phyloP scores from a whole-genome alignment of 2,329 filamentous ascomycete genomes.

The Didymella sp. region DNA sequence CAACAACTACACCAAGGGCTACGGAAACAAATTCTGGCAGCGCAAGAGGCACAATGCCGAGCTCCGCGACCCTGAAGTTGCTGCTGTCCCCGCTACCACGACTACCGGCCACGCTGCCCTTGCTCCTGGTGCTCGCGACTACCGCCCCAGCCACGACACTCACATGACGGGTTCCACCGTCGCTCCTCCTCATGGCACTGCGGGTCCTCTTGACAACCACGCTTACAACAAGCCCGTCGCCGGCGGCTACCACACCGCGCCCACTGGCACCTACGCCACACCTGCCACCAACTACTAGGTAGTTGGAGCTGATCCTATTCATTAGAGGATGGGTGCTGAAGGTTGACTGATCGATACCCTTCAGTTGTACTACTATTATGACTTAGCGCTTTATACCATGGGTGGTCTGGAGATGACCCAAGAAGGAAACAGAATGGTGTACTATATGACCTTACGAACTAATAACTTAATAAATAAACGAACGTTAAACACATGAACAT shows the following conservation, averaged over 20 bases:
- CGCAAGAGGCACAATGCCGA: slow-evolving; percentile 48
- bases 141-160: slow-evolving; percentile 56
- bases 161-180: slow-evolving; percentile 60
- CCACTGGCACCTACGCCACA: slow-evolving; percentile 49
- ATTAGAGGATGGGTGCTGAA: background rate
- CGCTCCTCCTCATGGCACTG: slow-evolving; percentile 39
- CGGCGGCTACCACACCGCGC: slow-evolving; percentile 57
- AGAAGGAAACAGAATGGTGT: slow-evolving; percentile 5
- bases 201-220: slow-evolving; percentile 12
- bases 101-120: slow-evolving; percentile 27
- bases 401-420: background rate
- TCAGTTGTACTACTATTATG: slow-evolving; percentile 11
- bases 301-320: background rate
- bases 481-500: background rate
- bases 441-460: slow-evolving; percentile 22
- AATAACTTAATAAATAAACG: slow-evolving; percentile 18
- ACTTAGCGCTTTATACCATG: slow-evolving; percentile 22
- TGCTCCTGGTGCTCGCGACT: slow-evolving; percentile 41
- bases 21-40: slow-evolving; percentile 58
- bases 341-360: slow-evolving; percentile 7
- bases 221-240: slow-evolving; percentile 48
- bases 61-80: slow-evolving; percentile 53
- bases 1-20: slow-evolving; percentile 73
- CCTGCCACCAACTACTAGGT: slow-evolving; percentile 40
- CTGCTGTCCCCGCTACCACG: slow-evolving; percentile 16